Percentiles rank a stretch among this genome's conserved stretches.
Conservation (phyloP, 2,329 filamentous ascomycete species). For the Arthrocladium fulminans region DNA sequence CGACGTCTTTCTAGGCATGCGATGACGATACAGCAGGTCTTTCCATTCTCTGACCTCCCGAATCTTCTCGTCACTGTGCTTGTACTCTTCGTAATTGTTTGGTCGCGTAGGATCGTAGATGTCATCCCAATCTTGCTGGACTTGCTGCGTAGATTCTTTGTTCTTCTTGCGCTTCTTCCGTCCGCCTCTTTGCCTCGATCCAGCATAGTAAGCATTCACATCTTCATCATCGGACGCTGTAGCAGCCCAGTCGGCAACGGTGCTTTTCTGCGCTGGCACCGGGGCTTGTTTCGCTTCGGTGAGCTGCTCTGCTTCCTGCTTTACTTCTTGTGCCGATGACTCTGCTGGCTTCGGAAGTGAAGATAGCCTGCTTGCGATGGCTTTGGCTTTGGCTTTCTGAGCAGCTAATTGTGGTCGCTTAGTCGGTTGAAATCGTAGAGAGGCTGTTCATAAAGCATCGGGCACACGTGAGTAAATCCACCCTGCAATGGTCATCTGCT, state of each 20-base stretch:
- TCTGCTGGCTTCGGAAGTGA: constrained; percentile 23
- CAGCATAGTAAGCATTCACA: constrained; percentile 53
- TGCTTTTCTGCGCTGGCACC: constrained; percentile 49
- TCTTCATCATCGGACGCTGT: constrained; percentile 69
- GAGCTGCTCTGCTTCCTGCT: constrained; percentile 5
- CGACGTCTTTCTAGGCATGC: constrained; percentile 40
- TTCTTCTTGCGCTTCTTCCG: constrained; percentile 72
- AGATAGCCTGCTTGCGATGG: constrained; percentile 45
- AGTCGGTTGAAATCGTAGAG: constrained; percentile 79
- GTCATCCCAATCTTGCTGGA: constrained; percentile 72
- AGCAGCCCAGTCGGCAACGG: constrained; percentile 70
- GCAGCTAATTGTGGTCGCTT: constrained; percentile 61
- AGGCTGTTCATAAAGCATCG: constrained; percentile 38
- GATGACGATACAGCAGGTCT: constrained; percentile 64
- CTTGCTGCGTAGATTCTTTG: constrained; percentile 43
- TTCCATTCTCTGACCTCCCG: constrained; percentile 79
- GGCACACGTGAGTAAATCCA: constrained; percentile 41
- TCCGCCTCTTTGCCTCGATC: constrained; percentile 63
- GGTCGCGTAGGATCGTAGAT: constrained; percentile 78
- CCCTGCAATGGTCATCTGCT: constrained; percentile 26
- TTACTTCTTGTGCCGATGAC: constrained; percentile 15
- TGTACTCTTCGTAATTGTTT: constrained; percentile 76
- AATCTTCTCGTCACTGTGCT: constrained; percentile 73
- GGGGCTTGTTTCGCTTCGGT: constrained; percentile 11
- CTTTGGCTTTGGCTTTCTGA: constrained; percentile 56